Conservation (phyloP, 2,329 filamentous ascomycete genomes). For the Apiospora malaysiana region DNA sequence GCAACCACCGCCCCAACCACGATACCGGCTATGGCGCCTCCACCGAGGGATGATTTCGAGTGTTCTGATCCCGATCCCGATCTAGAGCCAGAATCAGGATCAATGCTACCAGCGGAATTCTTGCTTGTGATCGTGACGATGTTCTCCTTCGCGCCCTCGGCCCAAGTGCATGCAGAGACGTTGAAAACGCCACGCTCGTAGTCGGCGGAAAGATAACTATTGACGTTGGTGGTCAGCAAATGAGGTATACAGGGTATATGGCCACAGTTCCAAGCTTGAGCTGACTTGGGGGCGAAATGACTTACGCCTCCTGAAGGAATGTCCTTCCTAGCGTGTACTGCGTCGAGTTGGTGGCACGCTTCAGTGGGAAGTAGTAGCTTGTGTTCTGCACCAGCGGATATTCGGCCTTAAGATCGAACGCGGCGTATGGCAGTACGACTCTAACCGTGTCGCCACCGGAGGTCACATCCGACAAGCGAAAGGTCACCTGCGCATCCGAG, state of each 20-base stretch:
- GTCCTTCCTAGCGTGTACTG: conserved; percentile 44
- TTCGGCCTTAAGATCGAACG: conserved; percentile 41
- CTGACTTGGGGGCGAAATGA: neutral
- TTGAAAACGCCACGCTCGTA: conserved; percentile 49
- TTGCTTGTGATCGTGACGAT: conserved; percentile 35
- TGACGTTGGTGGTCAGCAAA: conserved; percentile 19
- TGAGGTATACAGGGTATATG: neutral
- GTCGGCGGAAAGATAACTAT: conserved; percentile 44
- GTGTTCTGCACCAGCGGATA: conserved; percentile 37
- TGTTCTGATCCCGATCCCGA: conserved; percentile 15
- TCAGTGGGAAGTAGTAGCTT: conserved; percentile 43
- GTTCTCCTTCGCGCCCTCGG: conserved; percentile 39
- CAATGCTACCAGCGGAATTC: conserved; percentile 29
- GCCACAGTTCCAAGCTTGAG: neutral
- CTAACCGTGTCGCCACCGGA: conserved; percentile 40
- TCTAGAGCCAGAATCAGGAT: conserved; percentile 20
- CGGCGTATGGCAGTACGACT: conserved; percentile 40
- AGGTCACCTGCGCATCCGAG: conserved; percentile 41
- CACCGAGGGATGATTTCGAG: conserved; percentile 25
- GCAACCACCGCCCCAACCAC: conserved; percentile 30
- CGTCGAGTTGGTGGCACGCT: conserved; percentile 39
- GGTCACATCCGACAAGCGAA: conserved; percentile 41
- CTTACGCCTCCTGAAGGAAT: conserved; percentile 45
- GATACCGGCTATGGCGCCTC: conserved; percentile 35
- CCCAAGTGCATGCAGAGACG: conserved; percentile 44